phyloP scores from a whole-genome alignment of 345 rosid genomes.

The Brassica juncea region DNA sequence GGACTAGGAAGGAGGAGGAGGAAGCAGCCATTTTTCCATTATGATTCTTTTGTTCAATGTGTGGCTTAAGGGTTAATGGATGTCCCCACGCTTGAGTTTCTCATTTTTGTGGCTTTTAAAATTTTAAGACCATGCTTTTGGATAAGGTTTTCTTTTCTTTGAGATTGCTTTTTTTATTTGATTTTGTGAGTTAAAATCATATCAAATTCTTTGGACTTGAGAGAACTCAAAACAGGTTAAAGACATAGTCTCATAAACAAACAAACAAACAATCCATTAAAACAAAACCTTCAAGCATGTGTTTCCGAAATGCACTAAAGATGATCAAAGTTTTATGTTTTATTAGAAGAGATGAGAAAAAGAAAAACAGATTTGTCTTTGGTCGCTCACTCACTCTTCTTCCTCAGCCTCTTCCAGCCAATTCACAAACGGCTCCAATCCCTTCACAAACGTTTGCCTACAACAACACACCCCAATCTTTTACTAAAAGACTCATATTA shows the following conservation, averaged over 20 bases:
- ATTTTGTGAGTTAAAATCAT: neutral
- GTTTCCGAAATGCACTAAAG: neutral
- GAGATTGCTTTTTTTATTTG: neutral
- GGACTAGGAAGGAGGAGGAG: slow-evolving; percentile 34
- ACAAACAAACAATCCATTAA: slow-evolving; percentile 5
- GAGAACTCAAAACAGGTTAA: neutral
- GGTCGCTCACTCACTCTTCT: slow-evolving; percentile 60
- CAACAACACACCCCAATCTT: neutral
- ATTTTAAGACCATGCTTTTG: slow-evolving; percentile 2
- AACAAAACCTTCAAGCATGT: slow-evolving; percentile 8
- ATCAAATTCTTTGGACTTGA: neutral
- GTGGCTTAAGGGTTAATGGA: slow-evolving; percentile 13
- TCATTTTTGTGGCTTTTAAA: slow-evolving; percentile 25
- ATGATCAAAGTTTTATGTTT: slow-evolving; percentile 2
- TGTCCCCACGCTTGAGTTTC: neutral
- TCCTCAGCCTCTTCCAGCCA: slow-evolving; percentile 99
- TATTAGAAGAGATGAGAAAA: neutral
- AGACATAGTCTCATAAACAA: neutral
- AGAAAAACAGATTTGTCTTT: neutral
- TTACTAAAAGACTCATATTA: neutral
- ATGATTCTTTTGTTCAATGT: slow-evolving; percentile 1
- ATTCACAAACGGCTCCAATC: slow-evolving; percentile 85
- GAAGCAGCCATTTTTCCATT: slow-evolving; percentile 37
- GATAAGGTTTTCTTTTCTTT: slow-evolving; percentile 26
- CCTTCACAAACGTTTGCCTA: slow-evolving; percentile 95